A percentile compares a stretch with the other conserved stretches of the same genome.
These are phyloP conservation scores for Populus hybrid DNA, from an alignment of 441 rosid species.

Conservation along the genomic window DNA sequence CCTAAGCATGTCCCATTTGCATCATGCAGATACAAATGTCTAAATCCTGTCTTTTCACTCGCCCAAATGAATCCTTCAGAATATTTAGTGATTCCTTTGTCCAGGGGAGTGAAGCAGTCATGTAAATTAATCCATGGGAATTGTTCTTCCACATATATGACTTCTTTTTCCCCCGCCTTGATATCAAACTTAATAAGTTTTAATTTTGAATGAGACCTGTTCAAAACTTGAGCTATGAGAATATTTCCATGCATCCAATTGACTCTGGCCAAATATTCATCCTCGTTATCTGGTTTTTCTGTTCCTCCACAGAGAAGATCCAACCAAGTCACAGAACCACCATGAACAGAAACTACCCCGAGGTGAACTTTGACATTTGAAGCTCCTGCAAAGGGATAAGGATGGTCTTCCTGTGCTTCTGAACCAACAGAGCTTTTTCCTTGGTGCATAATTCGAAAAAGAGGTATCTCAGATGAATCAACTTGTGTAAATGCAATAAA, in stretches of 20 bases:
- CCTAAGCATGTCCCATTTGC: conserved; percentile 67
- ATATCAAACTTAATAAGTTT: conserved; percentile 69
- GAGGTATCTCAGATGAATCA: conserved; percentile 69
- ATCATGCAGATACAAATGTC: conserved; percentile 86
- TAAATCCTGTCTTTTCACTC: conserved; percentile 81
- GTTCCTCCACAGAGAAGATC: conserved; percentile 79
- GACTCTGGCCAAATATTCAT: conserved; percentile 88
- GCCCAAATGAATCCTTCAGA: conserved; percentile 96
- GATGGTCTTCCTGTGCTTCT: conserved; percentile 91
- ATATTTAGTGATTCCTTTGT: conserved; percentile 44
- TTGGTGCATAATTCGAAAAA: conserved; percentile 94
- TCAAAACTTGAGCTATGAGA: conserved; percentile 72
- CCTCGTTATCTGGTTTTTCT: conserved; percentile 35
- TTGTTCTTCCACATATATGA: conserved; percentile 65
- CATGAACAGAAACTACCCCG: conserved; percentile 75
- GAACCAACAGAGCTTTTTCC: conserved; percentile 78
- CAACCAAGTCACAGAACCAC: conserved; percentile 82
- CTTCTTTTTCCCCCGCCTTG: conserved; percentile 60
- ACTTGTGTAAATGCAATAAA: conserved; percentile 81
- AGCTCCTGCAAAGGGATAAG: conserved; percentile 94
- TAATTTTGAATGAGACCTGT: conserved; percentile 66
- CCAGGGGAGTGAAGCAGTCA: conserved; percentile 86
- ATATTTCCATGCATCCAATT: conserved; percentile 81
- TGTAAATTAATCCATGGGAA: conserved; percentile 81
- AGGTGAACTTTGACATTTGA: conserved; percentile 77